phyloP scores from a whole-genome alignment of 768 basidiomycete genomes.

The Podaxis mareebaensis region DNA sequence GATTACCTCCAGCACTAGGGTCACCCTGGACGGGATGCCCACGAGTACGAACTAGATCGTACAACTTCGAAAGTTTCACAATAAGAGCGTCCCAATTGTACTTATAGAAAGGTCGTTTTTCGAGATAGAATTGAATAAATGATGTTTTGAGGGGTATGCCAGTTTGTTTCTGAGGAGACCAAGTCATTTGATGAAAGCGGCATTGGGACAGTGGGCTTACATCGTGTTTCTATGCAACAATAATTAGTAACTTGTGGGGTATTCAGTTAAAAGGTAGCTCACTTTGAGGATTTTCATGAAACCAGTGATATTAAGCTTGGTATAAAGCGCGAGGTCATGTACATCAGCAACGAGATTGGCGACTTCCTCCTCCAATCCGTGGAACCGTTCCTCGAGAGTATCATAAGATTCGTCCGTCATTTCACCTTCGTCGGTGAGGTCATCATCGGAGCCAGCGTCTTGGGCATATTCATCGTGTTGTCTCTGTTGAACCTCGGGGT shows the following conservation, averaged over 20 bases:
- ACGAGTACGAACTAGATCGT: slow-evolving; percentile 92
- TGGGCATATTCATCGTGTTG: slow-evolving; percentile 43
- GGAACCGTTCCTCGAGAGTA: slow-evolving; percentile 84
- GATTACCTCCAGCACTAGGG: slow-evolving; percentile 89
- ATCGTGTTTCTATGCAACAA: slow-evolving; percentile 79
- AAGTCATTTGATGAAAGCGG: neutral
- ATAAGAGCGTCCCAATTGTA: slow-evolving; percentile 96
- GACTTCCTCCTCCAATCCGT: slow-evolving; percentile 88
- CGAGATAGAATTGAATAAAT: slow-evolving; percentile 90
- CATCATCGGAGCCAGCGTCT: slow-evolving; percentile 74
- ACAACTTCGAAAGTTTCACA: slow-evolving; percentile 92
- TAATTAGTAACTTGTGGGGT: neutral
- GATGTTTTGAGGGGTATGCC: slow-evolving; percentile 75
- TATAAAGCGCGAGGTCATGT: slow-evolving; percentile 87
- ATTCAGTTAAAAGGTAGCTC: slow-evolving; percentile 16
- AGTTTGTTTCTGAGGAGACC: slow-evolving; percentile 81
- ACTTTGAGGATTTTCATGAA: slow-evolving; percentile 99
- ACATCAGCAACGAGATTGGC: slow-evolving; percentile 93
- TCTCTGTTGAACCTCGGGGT: slow-evolving; percentile 59
- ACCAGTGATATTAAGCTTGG: slow-evolving; percentile 97
- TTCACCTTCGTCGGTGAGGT: slow-evolving; percentile 38
- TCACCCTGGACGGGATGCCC: slow-evolving; percentile 96
- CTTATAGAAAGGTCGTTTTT: slow-evolving; percentile 94
- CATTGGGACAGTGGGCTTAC: slow-evolving; percentile 39
- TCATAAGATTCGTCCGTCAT: slow-evolving; percentile 58